Evolutionary conservation across 257 asterid genomes (phyloP).

Genomic region (Petunia axillaris): DNA sequence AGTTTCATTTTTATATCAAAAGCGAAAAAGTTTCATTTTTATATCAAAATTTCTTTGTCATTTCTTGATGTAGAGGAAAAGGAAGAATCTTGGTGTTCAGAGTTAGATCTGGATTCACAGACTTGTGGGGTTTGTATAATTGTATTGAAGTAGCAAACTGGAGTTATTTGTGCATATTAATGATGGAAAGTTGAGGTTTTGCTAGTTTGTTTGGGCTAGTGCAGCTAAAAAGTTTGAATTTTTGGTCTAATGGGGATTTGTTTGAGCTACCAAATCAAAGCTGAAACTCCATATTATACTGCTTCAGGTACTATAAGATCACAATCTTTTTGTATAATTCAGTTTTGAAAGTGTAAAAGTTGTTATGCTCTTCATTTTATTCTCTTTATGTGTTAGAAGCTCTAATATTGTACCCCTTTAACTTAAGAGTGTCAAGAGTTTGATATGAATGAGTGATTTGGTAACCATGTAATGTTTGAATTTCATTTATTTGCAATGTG

Average conservation of each 20-base stretch:
- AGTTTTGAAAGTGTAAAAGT: not conserved
- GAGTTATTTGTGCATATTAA: conserved; percentile 26
- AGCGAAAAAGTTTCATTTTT: not conserved
- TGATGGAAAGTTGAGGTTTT: conserved; percentile 39
- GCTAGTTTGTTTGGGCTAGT: conserved; percentile 29
- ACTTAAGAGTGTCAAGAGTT: not conserved
- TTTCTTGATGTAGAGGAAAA: conserved; percentile 11
- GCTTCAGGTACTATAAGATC: conserved; percentile 48
- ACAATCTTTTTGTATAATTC: not conserved
- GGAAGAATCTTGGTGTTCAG: conserved; percentile 43
- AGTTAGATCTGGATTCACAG: conserved; percentile 52
- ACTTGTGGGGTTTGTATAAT: conserved; percentile 24
- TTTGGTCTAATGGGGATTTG: conserved; percentile 75
- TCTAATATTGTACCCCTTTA: not conserved
- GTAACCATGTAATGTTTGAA: not conserved
- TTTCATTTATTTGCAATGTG: not conserved
- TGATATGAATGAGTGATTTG: not conserved
- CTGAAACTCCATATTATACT: conserved; percentile 58
- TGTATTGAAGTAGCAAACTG: not conserved
- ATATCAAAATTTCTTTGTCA: not conserved
- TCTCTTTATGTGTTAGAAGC: not conserved
- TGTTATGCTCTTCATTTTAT: not conserved
- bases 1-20: too few species aligned
- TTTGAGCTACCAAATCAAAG: conserved; percentile 83
- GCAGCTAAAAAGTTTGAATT: conserved; percentile 19